Evolutionary conservation across 345 rosid species (phyloP), one percentile per base, ranked within the genome.

Genomic region (Rhodamnia argentea): DNA sequence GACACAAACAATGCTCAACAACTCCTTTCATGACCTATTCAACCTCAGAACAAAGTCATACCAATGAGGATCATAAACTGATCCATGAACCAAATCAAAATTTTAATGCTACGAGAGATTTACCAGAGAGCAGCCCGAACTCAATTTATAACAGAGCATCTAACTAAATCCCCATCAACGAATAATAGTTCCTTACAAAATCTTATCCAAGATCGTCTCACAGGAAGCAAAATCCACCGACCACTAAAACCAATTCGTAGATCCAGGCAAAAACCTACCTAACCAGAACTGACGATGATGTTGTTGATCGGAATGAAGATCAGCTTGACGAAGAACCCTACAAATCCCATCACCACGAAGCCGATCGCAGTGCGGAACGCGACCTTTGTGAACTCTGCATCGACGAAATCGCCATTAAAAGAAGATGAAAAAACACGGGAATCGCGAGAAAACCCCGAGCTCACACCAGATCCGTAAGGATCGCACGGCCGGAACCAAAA

Each of bases 361-460:
- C 99, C 99, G 70, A 96, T 92, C 60, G 98, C 96, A 14, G 95
- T 94, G 89, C 96, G 98, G 62, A 93, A 87, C n/a, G 98, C 98
- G 7, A 95, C 95, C 88, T 93, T 93, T 10, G 93, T 89, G 92
- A 95, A 95, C 87, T 95, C 96, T 95, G 84, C 75, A 14, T 60
- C 50, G 40, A 83, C 54, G 55, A 74, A 70, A 59, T 84, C 82
- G 18, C 81, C 47, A 70, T 70, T 22, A 70, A 44, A 9, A 24
- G 5, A 23, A 23, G 32, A 59, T 37, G n/a, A 3, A 6, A 82
- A 81, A 75, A 82, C 40, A n/a, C 47, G n/a, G 86, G 83, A 59
- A 9, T 20, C 52, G 54, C 14, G 14, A 84, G 11, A 8, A 47
- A 6, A 52, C 22, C 78, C 24, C 24, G 6, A 42, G 47, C 10